These are phyloP conservation scores for Fusarium sp. DNA, from an alignment of 2,329 filamentous ascomycete species.

Conservation along the genomic window DNA sequence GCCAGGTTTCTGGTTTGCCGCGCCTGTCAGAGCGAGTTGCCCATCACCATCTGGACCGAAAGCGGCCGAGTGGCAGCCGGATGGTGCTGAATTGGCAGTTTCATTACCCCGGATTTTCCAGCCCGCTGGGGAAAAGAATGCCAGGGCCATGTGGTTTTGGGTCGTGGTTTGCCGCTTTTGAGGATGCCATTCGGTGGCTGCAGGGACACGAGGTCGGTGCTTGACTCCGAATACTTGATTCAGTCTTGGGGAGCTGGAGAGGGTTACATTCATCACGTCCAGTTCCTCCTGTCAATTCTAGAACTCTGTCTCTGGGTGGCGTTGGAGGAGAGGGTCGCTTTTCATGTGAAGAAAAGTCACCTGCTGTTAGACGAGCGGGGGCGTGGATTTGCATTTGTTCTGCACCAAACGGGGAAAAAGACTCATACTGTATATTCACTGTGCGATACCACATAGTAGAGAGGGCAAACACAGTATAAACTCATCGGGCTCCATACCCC, in stretches of 20 bases:
- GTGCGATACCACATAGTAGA: accelerated
- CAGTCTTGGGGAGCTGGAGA: neutral
- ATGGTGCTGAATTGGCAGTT: constrained; percentile 29
- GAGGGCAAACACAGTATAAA: neutral
- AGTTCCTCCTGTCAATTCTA: constrained; percentile 11
- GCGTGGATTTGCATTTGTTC: constrained; percentile 1
- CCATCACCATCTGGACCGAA: constrained; percentile 35
- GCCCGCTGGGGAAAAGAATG: constrained; percentile 31
- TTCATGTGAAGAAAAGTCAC: constrained; percentile 24
- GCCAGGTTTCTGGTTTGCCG: constrained; percentile 36
- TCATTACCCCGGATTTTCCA: constrained; percentile 39
- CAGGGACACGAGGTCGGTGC: constrained; percentile 16
- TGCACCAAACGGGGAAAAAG: neutral
- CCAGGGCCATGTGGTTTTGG: constrained; percentile 26
- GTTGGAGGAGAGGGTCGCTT: constrained; percentile 23
- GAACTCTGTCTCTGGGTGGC: constrained; percentile 23
- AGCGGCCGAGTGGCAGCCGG: constrained; percentile 22
- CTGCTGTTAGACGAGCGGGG: constrained; percentile 24
- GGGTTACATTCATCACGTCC: neutral
- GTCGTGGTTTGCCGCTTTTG: constrained; percentile 20
- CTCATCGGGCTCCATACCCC: neutral
- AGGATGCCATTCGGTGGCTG: constrained; percentile 22
- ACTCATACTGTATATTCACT: neutral
- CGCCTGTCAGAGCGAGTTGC: constrained; percentile 35
- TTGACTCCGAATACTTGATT: neutral